Conservation (phyloP, 345 rosid genomes). For the Anastatica hierochuntica region DNA sequence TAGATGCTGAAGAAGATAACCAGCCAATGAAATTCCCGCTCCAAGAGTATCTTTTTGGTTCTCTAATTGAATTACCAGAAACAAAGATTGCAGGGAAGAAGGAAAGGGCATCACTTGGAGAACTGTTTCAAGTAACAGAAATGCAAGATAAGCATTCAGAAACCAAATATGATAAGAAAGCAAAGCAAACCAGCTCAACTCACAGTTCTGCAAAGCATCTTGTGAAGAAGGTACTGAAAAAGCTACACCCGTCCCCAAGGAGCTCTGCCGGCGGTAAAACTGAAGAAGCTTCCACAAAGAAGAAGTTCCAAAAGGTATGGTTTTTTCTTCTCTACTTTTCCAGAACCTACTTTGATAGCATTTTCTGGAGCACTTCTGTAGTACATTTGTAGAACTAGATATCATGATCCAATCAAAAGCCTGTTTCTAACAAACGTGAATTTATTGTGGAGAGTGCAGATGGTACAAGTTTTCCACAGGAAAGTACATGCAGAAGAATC, state of each 20-base stretch:
- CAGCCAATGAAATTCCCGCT: slow-evolving; percentile 49
- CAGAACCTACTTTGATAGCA: not conserved
- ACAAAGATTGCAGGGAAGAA: slow-evolving; percentile 37
- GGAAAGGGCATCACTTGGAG: slow-evolving; percentile 62
- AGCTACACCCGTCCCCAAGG: slow-evolving; percentile 38
- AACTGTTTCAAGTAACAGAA: slow-evolving; percentile 56
- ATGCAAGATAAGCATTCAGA: slow-evolving; percentile 28
- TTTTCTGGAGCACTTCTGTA: too few species aligned
- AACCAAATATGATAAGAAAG: slow-evolving; percentile 30
- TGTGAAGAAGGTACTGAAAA: slow-evolving; percentile 56
- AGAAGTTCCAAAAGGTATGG: slow-evolving; percentile 57
- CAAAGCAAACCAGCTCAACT: slow-evolving; percentile 35
- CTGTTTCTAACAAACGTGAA: slow-evolving; percentile 3
- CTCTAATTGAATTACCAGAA: slow-evolving; percentile 50
- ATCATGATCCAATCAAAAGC: too few species aligned
- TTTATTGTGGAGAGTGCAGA: slow-evolving; percentile 39
- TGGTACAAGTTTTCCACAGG: slow-evolving; percentile 50
- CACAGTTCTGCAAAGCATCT: slow-evolving; percentile 48
- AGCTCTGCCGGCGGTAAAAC: slow-evolving; percentile 16
- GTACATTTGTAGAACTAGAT: too few species aligned
- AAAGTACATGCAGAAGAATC: slow-evolving; percentile 70
- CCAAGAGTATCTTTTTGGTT: slow-evolving; percentile 73
- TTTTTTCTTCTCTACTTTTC: slow-evolving; percentile 6
- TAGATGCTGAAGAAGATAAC: slow-evolving; percentile 33
- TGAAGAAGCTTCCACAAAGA: slow-evolving; percentile 39